A percentile compares a stretch with the other conserved stretches of the same genome.
phyloP scores from a whole-genome alignment of 371 early-diverging fungal species.

The Saksenaea oblongispora region DNA sequence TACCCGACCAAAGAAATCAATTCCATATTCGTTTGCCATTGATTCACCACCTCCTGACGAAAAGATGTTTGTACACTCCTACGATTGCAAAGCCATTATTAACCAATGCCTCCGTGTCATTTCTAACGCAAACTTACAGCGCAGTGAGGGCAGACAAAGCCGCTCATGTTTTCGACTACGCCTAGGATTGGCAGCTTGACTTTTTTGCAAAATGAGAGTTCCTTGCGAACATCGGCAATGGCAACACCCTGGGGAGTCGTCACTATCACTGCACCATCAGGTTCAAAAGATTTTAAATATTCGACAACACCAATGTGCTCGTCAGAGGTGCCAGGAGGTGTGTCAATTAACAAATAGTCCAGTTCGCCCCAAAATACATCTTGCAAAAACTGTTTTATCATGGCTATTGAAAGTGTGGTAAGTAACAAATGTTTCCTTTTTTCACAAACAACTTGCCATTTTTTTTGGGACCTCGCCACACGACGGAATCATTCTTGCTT shows the following conservation, averaged over 20 bases:
- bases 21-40: conserved; percentile 77
- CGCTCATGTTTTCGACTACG: conserved; percentile 95
- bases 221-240: conserved; percentile 85
- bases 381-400: conserved; percentile 89
- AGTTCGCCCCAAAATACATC: conserved; percentile 88
- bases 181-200: conserved; percentile 82
- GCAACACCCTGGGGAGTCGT: conserved; percentile 93
- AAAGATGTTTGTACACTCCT: conserved; percentile 93
- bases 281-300: conserved; percentile 70
- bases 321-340: conserved; percentile 96
- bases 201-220: conserved; percentile 84
- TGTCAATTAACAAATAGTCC: conserved; percentile 91
- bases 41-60: conserved; percentile 92
- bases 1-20: conserved; percentile 81
- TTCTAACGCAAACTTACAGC: conserved; percentile 43
- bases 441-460: conserved; percentile 48
- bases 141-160: conserved; percentile 90
- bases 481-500: conserved; percentile 83
- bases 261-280: conserved; percentile 86
- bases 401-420: conserved; percentile 44
- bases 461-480: conserved; percentile 97
- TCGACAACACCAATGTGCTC: conserved; percentile 89
- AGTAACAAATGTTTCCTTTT: conserved; percentile 3
- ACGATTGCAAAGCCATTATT: not conserved
- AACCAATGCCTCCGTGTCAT: conserved; percentile 19